Base-by-base conservation (phyloP, 805 yeast genomes). In the Torulaspora maleeae region DNA sequence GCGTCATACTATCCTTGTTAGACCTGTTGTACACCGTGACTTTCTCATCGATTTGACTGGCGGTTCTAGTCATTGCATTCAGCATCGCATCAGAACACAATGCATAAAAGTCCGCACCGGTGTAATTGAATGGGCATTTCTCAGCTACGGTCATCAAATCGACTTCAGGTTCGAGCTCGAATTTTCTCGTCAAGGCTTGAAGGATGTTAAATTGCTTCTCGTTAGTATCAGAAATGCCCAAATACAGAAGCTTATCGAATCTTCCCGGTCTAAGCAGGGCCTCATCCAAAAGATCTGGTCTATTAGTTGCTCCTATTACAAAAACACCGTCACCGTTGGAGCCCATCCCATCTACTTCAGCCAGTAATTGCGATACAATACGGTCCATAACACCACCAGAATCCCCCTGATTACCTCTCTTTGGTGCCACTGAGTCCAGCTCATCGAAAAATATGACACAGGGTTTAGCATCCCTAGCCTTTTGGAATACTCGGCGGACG, bases 371-470 rank as follows among this genome's bases (percentile, higher is more conserved):
- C 0, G 97, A 90, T 0, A 93, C 99, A 52, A 93, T 93, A 65
- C 99, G 78, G 63, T 93, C 99, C 99, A 93, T 93, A 2, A 93
- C 98, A 54, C 98, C 99, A 13, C 98, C 98, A 2, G 97, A 89
- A 66, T 93, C 99, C 19, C 99, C 98, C 61, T 93, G 97, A 63
- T 91, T 90, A 24, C 99, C 99, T 71, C 98, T 81, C 64, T 93
- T 91, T 2, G 98, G 98, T 0, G 99, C 99, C 1, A 93, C 97
- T 1, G 97, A 89, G 68, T 93, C 99, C 67, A 93, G 75, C 68
- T 93, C 99, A 69, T 93, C 99, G 61, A 93, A 93, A 66, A 93
- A 93, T 13, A 93, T 89, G 15, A 93, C 97, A 72, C 99, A 93
- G 1, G 99, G 99, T 62, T 83, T 86, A 11, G 98, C 96, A 66